A percentile compares a stretch with the other conserved stretches of the same genome.
phyloP scores from a whole-genome alignment of 2,329 filamentous ascomycete species.

The Phialocephala subalpina region DNA sequence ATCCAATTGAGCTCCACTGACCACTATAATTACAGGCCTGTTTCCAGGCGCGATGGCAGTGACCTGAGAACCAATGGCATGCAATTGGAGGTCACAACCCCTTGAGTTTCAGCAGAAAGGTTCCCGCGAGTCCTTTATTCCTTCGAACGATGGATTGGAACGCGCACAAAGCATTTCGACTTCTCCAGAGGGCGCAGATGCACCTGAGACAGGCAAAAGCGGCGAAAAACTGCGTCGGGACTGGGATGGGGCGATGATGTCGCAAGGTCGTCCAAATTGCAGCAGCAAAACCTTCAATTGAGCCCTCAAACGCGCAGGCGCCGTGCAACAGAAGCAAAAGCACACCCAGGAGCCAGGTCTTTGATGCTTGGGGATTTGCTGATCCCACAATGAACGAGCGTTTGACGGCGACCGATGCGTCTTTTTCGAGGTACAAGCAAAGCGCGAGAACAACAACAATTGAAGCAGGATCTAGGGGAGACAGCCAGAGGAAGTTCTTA shows the following conservation, averaged over 20 bases:
- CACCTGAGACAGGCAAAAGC: slow-evolving; percentile 37
- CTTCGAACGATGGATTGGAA: slow-evolving; percentile 40
- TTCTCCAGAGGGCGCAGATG: slow-evolving; percentile 36
- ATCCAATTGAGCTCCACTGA: slow-evolving; percentile 42
- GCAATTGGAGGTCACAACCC: slow-evolving; percentile 32
- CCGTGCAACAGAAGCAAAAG: slow-evolving; percentile 16
- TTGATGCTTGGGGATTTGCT: slow-evolving; percentile 28
- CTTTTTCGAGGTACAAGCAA: slow-evolving; percentile 25
- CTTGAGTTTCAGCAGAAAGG: slow-evolving; percentile 36
- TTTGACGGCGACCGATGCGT: slow-evolving; percentile 31
- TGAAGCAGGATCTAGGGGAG: slow-evolving; percentile 21
- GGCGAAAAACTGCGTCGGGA: slow-evolving; percentile 28
- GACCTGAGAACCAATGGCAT: slow-evolving; percentile 36
- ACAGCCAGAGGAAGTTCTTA: slow-evolving; percentile 26
- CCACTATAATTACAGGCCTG: slow-evolving; percentile 43
- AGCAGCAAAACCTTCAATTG: slow-evolving; percentile 30
- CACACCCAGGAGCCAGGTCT: background rate
- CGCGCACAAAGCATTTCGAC: slow-evolving; percentile 45
- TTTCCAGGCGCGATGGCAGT: slow-evolving; percentile 35
- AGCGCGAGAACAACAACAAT: slow-evolving; percentile 24
- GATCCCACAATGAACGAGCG: slow-evolving; percentile 34
- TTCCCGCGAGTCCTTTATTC: slow-evolving; percentile 40
- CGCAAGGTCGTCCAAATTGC: slow-evolving; percentile 18
- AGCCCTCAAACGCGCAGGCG: slow-evolving; percentile 26
- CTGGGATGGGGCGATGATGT: slow-evolving; percentile 17